Evolutionary conservation across 441 rosid species (phyloP).

Genomic region (Populus tomentosa): DNA sequence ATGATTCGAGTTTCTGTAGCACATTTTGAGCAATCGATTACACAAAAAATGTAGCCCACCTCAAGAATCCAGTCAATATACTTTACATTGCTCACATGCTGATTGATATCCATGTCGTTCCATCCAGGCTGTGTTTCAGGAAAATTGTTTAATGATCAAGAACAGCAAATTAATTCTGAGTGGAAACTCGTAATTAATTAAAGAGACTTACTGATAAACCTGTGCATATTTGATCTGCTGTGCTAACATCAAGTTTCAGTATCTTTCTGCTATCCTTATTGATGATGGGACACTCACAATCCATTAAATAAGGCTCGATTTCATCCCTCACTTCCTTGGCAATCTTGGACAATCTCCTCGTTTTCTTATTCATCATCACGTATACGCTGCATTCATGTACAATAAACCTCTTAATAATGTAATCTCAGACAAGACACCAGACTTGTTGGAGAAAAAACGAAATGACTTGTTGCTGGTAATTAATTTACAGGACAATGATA

Average conservation of each 20-base stretch:
- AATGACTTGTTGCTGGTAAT: too few relatives aligned
- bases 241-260: constrained; percentile 16
- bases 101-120: constrained; percentile 38
- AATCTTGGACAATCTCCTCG: constrained; percentile 34
- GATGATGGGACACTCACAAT: constrained; percentile 13
- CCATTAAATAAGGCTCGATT: constrained; percentile 16
- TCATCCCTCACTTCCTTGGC: constrained; percentile 26
- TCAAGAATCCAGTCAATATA: constrained; percentile 33
- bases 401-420: too few relatives aligned
- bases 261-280: constrained; percentile 18
- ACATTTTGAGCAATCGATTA: too few relatives aligned
- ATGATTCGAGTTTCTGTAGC: too few relatives aligned
- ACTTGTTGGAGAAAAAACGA: too few relatives aligned
- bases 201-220: constrained; percentile 21
- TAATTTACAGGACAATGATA: background rate
- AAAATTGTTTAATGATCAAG: background rate
- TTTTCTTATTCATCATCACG: constrained; percentile 36
- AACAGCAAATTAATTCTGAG: too few relatives aligned
- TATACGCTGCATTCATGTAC: constrained; percentile 17
- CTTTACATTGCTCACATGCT: constrained; percentile 34
- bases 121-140: constrained; percentile 29
- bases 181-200: too few relatives aligned
- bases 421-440: too few relatives aligned
- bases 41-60: constrained; percentile 6
- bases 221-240: constrained; percentile 20